Evolutionary conservation across 352 stramenopile species (phyloP).

Genomic region (Pythium volutum): DNA sequence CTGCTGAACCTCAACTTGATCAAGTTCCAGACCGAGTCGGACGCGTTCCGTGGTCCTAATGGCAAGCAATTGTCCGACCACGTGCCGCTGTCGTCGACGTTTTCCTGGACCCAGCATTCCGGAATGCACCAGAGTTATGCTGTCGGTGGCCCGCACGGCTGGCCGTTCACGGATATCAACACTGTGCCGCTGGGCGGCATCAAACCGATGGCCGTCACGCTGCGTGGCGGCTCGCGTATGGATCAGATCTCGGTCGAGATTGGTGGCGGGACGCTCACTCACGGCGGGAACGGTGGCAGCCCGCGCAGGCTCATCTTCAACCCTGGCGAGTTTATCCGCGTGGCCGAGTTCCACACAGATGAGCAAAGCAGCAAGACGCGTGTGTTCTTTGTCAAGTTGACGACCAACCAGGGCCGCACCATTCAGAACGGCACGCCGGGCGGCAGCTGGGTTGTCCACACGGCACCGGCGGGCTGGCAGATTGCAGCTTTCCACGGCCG

Average conservation of each 20-base stretch:
- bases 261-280: slow-evolving; percentile 21
- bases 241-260: slow-evolving; percentile 40
- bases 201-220: slow-evolving; percentile 31
- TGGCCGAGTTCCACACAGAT: slow-evolving; percentile 44
- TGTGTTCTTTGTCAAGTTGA: slow-evolving; percentile 45
- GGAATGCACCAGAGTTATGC: slow-evolving; percentile 33
- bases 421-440: slow-evolving; percentile 35
- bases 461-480: slow-evolving; percentile 40
- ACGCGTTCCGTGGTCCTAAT: slow-evolving; percentile 30
- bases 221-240: slow-evolving; percentile 32
- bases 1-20: slow-evolving; percentile 30
- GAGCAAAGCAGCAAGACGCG: slow-evolving; percentile 37
- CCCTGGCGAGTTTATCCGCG: slow-evolving; percentile 39
- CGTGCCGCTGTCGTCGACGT: slow-evolving; percentile 40
- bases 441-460: slow-evolving; percentile 22
- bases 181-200: slow-evolving; percentile 25
- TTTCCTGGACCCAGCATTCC: slow-evolving; percentile 34
- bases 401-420: slow-evolving; percentile 33
- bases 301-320: slow-evolving; percentile 36
- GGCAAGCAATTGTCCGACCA: slow-evolving; percentile 45
- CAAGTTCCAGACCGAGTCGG: slow-evolving; percentile 40
- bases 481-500: slow-evolving; percentile 51
- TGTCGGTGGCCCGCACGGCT: slow-evolving; percentile 37
- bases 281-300: slow-evolving; percentile 38
- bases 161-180: slow-evolving; percentile 36